Evolutionary conservation across 176 grass and related monocot genomes (phyloP).

Genomic region (Bothriochloa decipiens): DNA sequence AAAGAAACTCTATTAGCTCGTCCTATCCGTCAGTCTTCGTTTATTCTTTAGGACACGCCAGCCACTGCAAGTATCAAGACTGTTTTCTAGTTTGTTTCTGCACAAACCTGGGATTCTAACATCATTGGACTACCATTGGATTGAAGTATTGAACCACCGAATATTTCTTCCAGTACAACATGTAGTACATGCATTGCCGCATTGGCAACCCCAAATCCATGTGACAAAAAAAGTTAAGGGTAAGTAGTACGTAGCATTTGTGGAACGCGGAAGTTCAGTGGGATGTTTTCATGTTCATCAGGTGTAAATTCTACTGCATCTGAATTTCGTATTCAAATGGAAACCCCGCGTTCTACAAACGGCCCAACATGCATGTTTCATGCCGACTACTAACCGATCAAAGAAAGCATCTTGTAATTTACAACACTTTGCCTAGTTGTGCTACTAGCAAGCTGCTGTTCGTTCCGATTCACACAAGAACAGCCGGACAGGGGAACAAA

Average conservation of each 20-base stretch:
- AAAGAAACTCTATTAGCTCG: no score
- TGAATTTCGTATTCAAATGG: background rate
- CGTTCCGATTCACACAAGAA: conserved; percentile 12
- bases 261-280: background rate
- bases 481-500: background rate
- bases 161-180: background rate
- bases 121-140: background rate
- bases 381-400: background rate
- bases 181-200: background rate
- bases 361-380: background rate
- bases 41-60: no score
- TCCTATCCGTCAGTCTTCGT: no score
- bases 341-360: background rate
- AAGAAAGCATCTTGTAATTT: background rate
- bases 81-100: background rate
- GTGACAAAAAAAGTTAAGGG: background rate
- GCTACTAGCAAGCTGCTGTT: background rate
- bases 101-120: background rate
- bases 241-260: background rate
- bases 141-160: background rate
- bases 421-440: background rate
- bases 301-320: no score
- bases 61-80: background rate
- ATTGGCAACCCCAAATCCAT: background rate
- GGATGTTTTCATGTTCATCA: background rate